Percentiles rank a stretch among this genome's conserved stretches.
These are phyloP conservation scores for Pythium folliculosum DNA, from an alignment of 352 stramenopile genomes.

Conservation along the genomic window DNA sequence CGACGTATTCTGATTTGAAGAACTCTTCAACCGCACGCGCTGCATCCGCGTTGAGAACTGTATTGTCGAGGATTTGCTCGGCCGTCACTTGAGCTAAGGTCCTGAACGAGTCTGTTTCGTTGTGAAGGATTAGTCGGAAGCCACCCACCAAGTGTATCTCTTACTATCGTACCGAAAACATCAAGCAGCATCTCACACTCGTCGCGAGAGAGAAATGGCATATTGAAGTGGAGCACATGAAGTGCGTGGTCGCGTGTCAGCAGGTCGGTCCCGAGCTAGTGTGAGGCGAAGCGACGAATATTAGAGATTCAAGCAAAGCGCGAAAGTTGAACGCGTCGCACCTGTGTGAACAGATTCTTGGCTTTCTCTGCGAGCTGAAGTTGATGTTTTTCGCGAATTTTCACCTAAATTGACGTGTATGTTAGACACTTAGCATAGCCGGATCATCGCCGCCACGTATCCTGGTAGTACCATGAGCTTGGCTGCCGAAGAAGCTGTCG, in stretches of 20 bases:
- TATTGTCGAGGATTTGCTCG: conserved; percentile 58
- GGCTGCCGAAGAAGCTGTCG: conserved; percentile 35
- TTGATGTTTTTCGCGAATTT: conserved; percentile 57
- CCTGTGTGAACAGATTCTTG: conserved; percentile 41
- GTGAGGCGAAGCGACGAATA: background rate
- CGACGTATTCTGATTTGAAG: conserved; percentile 64
- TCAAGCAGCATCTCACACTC: conserved; percentile 84
- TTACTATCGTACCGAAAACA: conserved; percentile 53
- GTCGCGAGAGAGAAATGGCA: conserved; percentile 56
- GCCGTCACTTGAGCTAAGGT: conserved; percentile 49
- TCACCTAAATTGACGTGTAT: conserved; percentile 32
- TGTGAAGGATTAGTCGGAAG: background rate
- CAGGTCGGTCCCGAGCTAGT: conserved; percentile 52
- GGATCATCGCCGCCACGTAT: background rate
- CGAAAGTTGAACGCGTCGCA: conserved; percentile 17
- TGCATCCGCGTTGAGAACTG: conserved; percentile 57
- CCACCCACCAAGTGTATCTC: background rate
- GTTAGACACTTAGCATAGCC: background rate
- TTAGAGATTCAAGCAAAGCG: background rate
- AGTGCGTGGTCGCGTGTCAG: conserved; percentile 52
- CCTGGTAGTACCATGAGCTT: conserved; percentile 49
- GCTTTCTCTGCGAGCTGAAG: conserved; percentile 49
- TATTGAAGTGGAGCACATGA: conserved; percentile 44
- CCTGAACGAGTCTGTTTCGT: conserved; percentile 46
- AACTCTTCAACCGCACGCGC: conserved; percentile 72